Evolutionary conservation across 2,329 filamentous ascomycete genomes (phyloP).

Genomic region (Scleromitrula shiraiana): DNA sequence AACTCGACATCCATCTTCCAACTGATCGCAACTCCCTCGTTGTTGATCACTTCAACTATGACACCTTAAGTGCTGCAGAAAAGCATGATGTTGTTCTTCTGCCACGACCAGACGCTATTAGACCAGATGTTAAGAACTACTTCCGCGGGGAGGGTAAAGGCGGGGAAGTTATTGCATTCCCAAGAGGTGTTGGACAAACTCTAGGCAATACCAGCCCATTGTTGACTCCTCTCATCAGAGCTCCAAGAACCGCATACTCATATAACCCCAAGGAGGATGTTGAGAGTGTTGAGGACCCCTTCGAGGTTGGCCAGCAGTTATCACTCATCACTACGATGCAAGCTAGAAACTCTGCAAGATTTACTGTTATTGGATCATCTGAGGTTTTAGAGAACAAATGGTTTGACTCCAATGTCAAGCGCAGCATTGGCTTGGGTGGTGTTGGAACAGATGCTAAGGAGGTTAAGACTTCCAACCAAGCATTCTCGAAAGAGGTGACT

Average conservation of each 20-base stretch:
- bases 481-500: slow-evolving; percentile 77
- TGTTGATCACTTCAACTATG: slow-evolving; percentile 95
- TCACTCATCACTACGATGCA: slow-evolving; percentile 80
- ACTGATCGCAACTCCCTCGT: slow-evolving; percentile 76
- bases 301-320: slow-evolving; percentile 77
- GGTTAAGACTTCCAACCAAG: slow-evolving; percentile 65
- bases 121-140: slow-evolving; percentile 65
- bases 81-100: slow-evolving; percentile 84
- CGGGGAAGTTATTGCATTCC: slow-evolving; percentile 64
- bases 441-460: slow-evolving; percentile 42
- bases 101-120: slow-evolving; percentile 55
- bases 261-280: slow-evolving; percentile 88
- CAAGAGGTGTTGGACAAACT: slow-evolving; percentile 70
- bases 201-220: slow-evolving; percentile 70
- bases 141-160: slow-evolving; percentile 54
- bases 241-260: slow-evolving; percentile 78
- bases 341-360: slow-evolving; percentile 84
- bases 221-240: slow-evolving; percentile 73
- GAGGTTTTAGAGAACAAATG: slow-evolving; percentile 85
- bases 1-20: slow-evolving; percentile 85
- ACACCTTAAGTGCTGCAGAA: slow-evolving; percentile 65
- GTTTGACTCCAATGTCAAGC: slow-evolving; percentile 72
- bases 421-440: slow-evolving; percentile 32
- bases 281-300: slow-evolving; percentile 68
- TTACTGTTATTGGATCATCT: slow-evolving; percentile 76